Base-by-base conservation (phyloP, 2,329 filamentous ascomycete species). In the Botrytis fabae region DNA sequence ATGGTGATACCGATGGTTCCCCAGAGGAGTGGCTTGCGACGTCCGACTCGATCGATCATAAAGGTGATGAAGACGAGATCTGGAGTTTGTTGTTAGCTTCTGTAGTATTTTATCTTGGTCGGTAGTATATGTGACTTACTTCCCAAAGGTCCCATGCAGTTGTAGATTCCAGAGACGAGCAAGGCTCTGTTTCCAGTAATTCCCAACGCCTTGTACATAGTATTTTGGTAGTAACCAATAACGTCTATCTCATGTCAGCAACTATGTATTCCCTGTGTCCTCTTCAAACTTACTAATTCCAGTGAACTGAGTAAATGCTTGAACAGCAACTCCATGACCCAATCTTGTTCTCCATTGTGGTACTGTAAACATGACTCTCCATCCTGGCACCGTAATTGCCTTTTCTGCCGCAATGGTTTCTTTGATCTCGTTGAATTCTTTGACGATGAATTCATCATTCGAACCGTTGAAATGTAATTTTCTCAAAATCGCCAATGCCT, bases 401-500 rank as follows among this genome's bases (percentile, higher is more conserved):
- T 86, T 86, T 78, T 90, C 87, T 0, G 89, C 87, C 6, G 88
- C 85, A 70, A 91, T 90, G 44, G 89, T 90, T 70, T 85, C 83
- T 75, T 87, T 87, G 79, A 91, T 91, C 74, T 89, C 86, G 62
- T 84, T 83, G 79, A 87, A 89, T 78, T 91, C 88, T 22, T 83
- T 81, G 25, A 88, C 81, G 62, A 92, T 87, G 79, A 85, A 89
- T 2, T 87, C 86, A n/a, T 88, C 86, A 75, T 89, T 85, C 82
- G 1, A 81, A 81, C 92, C 92, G 74, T 92, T 85, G 2, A 91
- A 84, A 80, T 95, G 93, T 1, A 95, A 86, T 70, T 86, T 86
- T 0, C 91, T 92, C 0, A 95, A 85, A 0, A 90, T 92, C 65
- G 82, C 79, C 14, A 94, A 85, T 3, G 91, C 92, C 72, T 91